phyloP scores from a whole-genome alignment of 1,284 basidiomycete species.

The Testicularia cyperi region DNA sequence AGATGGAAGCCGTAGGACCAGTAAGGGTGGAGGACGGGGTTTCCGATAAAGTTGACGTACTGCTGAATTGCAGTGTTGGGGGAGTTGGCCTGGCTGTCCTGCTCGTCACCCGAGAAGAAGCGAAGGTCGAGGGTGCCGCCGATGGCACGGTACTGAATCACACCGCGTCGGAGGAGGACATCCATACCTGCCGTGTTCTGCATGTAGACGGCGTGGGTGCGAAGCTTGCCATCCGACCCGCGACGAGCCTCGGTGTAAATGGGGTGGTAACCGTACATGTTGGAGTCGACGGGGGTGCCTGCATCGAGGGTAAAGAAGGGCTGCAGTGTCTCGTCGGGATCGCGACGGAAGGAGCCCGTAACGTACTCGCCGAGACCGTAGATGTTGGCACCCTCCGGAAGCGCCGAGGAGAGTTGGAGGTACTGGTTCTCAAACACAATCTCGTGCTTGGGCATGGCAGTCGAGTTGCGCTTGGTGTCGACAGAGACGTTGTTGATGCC shows the following conservation, averaged over 20 bases:
- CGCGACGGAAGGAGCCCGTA: conserved; percentile 67
- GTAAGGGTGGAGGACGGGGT: conserved; percentile 30
- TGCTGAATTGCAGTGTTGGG: conserved; percentile 40
- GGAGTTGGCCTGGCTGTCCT: conserved; percentile 7
- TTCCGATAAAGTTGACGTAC: conserved; percentile 44
- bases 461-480: conserved; percentile 38
- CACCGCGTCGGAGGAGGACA: conserved; percentile 27
- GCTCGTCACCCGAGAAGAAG: conserved; percentile 34
- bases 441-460: conserved; percentile 46
- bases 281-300: conserved; percentile 21
- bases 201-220: conserved; percentile 30
- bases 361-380: conserved; percentile 77
- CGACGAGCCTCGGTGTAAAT: conserved; percentile 71
- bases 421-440: conserved; percentile 73
- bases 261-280: conserved; percentile 72
- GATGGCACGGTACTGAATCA: conserved; percentile 47
- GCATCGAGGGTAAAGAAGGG: conserved; percentile 71
- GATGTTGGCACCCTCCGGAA: conserved; percentile 66
- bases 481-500: conserved; percentile 23
- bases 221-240: conserved; percentile 57
- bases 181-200: conserved; percentile 46
- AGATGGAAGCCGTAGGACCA: conserved; percentile 51
- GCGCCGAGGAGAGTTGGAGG: conserved; percentile 64
- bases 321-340: conserved; percentile 68
- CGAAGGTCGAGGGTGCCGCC: conserved; percentile 48